Evolutionary conservation across 1,139 yeast genomes (phyloP).

Genomic region (Debaryomyces nepalensis): DNA sequence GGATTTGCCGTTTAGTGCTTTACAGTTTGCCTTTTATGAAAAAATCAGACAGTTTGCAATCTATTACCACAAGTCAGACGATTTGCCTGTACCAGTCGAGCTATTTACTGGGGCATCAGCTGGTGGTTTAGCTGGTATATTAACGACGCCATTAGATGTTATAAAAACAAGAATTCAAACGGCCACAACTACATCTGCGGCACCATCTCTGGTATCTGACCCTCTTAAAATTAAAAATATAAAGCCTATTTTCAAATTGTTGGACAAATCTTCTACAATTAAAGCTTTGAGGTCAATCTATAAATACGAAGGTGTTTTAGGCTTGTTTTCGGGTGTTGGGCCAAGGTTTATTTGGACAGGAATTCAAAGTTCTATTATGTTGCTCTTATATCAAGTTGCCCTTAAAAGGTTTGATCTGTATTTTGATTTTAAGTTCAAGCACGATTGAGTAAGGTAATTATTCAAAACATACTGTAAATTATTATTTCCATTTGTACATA

Average conservation of each 20-base stretch:
- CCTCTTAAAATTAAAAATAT: constrained; percentile 1
- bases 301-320: constrained; percentile 73
- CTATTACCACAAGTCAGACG: constrained; percentile 42
- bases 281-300: constrained; percentile 71
- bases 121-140: constrained; percentile 90
- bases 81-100: constrained; percentile 65
- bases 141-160: constrained; percentile 87
- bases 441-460: not conserved
- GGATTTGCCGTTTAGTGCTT: constrained; percentile 92
- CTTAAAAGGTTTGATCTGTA: constrained; percentile 43
- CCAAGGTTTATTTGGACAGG: constrained; percentile 98
- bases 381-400: constrained; percentile 76
- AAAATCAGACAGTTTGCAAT: constrained; percentile 72
- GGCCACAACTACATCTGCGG: constrained; percentile 27
- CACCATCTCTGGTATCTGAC: constrained; percentile 12
- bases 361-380: constrained; percentile 92
- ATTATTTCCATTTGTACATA: constrained; percentile 5
- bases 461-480: constrained; percentile 1
- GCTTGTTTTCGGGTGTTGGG: constrained; percentile 92
- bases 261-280: constrained; percentile 58
- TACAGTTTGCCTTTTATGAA: constrained; percentile 95
- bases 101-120: constrained; percentile 91
- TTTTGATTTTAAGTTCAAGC: constrained; percentile 20
- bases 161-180: constrained; percentile 94
- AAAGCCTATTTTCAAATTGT: constrained; percentile 18